These are phyloP conservation scores for Viola pubescens DNA, from an alignment of 441 rosid genomes.

Conservation along the genomic window DNA sequence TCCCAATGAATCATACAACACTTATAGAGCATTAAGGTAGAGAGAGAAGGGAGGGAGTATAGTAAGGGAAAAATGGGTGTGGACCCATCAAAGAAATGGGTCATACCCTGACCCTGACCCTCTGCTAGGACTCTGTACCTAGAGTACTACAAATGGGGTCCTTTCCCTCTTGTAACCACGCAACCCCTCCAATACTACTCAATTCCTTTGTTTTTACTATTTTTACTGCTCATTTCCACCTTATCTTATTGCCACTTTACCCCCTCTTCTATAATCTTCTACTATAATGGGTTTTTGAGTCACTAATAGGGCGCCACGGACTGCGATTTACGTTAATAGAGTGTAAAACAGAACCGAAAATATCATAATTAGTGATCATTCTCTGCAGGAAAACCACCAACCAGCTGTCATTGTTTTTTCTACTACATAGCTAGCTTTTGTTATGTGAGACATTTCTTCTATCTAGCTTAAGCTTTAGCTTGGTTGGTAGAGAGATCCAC, in stretches of 20 bases:
- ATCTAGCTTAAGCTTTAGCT: neutral
- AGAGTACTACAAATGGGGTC: conserved; percentile 16
- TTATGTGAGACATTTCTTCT: neutral
- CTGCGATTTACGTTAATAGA: no score
- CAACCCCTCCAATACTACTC: conserved; percentile 10
- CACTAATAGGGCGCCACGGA: no score
- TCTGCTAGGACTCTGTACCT: neutral
- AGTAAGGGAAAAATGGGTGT: neutral
- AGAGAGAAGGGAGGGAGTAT: neutral
- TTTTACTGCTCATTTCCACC: conserved; percentile 23
- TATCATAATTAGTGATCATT: no score
- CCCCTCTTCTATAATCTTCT: no score
- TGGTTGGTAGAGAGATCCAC: conserved; percentile 6
- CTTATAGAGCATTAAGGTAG: conserved; percentile 23
- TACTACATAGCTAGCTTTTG: neutral
- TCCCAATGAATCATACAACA: conserved; percentile 18
- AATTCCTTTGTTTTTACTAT: neutral
- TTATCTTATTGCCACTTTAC: neutral
- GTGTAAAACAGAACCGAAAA: no score
- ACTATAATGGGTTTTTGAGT: no score
- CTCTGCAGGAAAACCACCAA: no score
- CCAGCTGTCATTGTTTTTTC: no score
- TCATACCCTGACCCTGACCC: conserved; percentile 11
- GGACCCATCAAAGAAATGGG: conserved; percentile 32
- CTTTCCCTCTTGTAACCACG: conserved; percentile 15